These are phyloP conservation scores for Remersonia thermophila DNA, from an alignment of 2,329 filamentous ascomycete species.

Conservation along the genomic window DNA sequence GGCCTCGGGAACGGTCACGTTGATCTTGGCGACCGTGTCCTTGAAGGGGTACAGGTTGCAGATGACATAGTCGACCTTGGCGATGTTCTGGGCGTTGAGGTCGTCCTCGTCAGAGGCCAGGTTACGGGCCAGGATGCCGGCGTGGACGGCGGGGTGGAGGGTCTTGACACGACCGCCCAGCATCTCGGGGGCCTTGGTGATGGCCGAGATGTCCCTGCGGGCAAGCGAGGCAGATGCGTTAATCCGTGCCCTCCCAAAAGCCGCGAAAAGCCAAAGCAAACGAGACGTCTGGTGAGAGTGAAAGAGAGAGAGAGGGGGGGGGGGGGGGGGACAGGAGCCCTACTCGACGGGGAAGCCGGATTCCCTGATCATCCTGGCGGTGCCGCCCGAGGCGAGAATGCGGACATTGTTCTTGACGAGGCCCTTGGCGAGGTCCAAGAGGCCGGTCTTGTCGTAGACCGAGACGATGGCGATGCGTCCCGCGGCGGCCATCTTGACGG, in stretches of 20 bases:
- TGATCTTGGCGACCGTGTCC: conserved; percentile 92
- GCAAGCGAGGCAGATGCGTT: conserved; percentile 1
- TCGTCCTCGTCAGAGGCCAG: conserved; percentile 95
- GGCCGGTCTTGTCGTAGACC: conserved; percentile 96
- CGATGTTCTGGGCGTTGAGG: conserved; percentile 84
- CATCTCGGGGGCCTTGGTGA: conserved; percentile 96
- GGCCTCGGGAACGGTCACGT: conserved; percentile 90
- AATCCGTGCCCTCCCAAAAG: too few relatives aligned
- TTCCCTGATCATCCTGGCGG: conserved; percentile 91
- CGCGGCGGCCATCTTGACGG: conserved; percentile 23
- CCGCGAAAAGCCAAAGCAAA: too few relatives aligned
- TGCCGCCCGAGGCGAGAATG: conserved; percentile 88
- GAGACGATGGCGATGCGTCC: conserved; percentile 81
- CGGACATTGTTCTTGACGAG: conserved; percentile 81
- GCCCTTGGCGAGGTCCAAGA: conserved; percentile 84
- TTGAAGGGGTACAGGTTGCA: conserved; percentile 99
- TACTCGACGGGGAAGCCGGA: conserved; percentile 92
- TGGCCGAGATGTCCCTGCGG: conserved; percentile 85
- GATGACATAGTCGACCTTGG: conserved; percentile 90
- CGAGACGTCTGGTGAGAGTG: too few relatives aligned
- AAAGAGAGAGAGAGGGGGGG: not conserved
- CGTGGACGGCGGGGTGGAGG: conserved; percentile 84
- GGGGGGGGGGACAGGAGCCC: conserved; percentile 21
- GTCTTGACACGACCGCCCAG: conserved; percentile 79
- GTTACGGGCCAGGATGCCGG: conserved; percentile 84